A percentile compares a stretch with the other conserved stretches of the same genome.
These are phyloP conservation scores for Panicum miliaceum DNA, from an alignment of 176 grass and related monocot species.

Conservation along the genomic window DNA sequence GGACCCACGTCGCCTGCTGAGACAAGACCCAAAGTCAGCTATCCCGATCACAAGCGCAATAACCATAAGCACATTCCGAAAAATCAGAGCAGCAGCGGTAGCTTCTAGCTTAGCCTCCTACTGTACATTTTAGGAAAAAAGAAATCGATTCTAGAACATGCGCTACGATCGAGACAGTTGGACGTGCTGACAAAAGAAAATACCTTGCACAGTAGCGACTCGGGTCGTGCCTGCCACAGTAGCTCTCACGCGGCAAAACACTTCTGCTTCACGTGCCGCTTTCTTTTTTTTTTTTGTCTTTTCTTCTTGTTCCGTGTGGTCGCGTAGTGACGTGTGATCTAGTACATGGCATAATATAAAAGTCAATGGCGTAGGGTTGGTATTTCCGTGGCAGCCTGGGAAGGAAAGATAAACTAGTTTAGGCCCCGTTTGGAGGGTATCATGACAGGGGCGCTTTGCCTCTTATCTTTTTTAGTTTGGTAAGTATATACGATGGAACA, in stretches of 20 bases:
- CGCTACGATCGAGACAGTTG: neutral
- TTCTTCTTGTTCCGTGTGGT: neutral
- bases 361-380: neutral
- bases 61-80: neutral
- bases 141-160: neutral
- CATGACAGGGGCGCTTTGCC: no score
- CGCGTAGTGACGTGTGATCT: neutral
- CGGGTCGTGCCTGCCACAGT: neutral
- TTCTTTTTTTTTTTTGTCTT: neutral
- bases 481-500: no score
- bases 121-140: neutral
- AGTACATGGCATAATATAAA: neutral
- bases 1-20: neutral
- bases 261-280: neutral
- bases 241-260: neutral
- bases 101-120: no score
- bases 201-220: neutral
- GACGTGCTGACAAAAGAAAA: neutral
- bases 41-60: neutral
- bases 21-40: neutral
- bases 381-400: neutral
- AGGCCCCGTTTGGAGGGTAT: no score
- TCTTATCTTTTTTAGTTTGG: no score
- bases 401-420: neutral
- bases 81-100: neutral